phyloP scores from a whole-genome alignment of 2,329 filamentous ascomycete genomes.

The Aureobasidium mangrovei region DNA sequence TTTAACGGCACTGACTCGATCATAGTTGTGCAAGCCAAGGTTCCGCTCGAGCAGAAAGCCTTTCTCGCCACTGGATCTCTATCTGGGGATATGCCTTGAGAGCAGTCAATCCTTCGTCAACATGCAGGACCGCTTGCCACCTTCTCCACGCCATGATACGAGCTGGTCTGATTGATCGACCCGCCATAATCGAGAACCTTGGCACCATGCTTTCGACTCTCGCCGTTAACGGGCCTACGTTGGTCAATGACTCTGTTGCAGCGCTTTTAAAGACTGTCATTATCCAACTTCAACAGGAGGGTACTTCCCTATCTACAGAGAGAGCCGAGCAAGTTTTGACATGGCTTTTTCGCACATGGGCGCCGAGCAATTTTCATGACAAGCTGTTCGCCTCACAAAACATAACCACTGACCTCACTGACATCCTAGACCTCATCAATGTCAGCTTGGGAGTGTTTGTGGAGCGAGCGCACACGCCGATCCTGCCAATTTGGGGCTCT shows the following conservation, averaged over 20 bases:
- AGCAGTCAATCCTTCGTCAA: constrained; percentile 58
- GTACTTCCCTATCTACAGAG: constrained; percentile 58
- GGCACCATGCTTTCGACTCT: constrained; percentile 66
- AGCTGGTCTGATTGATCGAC: constrained; percentile 56
- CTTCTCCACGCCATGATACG: constrained; percentile 61
- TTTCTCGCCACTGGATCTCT: constrained; percentile 55
- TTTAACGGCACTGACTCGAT: constrained; percentile 18
- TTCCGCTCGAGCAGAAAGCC: constrained; percentile 31
- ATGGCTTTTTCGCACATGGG: constrained; percentile 80
- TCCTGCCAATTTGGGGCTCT: constrained; percentile 30
- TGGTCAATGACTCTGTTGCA: constrained; percentile 71
- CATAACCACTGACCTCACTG: constrained; percentile 53
- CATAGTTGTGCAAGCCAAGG: constrained; percentile 40
- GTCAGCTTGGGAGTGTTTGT: constrained; percentile 52
- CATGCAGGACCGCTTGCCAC: constrained; percentile 69
- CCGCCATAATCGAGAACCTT: constrained; percentile 58
- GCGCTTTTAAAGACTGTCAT: constrained; percentile 63
- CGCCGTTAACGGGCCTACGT: constrained; percentile 71
- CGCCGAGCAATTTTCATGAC: constrained; percentile 58
- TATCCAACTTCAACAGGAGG: constrained; percentile 55
- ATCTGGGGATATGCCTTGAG: constrained; percentile 68
- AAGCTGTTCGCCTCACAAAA: constrained; percentile 56
- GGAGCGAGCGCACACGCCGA: constrained; percentile 20
- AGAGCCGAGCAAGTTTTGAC: constrained; percentile 64
- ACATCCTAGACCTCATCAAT: constrained; percentile 61